phyloP scores from a whole-genome alignment of 176 grass and related monocot species.

The Zoysia japonica region DNA sequence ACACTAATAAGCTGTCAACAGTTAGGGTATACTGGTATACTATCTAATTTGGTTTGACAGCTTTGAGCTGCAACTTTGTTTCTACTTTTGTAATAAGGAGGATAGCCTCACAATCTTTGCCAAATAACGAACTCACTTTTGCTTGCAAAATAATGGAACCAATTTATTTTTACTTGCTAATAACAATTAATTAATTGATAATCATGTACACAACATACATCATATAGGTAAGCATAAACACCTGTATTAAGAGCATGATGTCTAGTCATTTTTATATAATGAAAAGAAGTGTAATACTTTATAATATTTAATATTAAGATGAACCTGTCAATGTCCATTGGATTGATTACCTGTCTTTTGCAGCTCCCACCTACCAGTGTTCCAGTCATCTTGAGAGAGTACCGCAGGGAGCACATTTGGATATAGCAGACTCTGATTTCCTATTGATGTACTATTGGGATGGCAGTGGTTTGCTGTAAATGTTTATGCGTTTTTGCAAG shows the following conservation, averaged over 20 bases:
- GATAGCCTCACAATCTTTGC: neutral
- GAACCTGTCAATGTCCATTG: neutral
- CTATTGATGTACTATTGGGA: constrained; percentile 9
- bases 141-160: neutral
- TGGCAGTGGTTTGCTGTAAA: constrained; percentile 8
- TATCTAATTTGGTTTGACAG: neutral
- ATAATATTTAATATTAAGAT: constrained; percentile 33
- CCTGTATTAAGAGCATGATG: neutral
- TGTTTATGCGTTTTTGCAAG: constrained; percentile 26
- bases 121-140: neutral
- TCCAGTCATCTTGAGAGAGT: constrained; percentile 79
- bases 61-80: constrained; percentile 13
- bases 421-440: constrained; percentile 44
- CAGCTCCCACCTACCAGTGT: constrained; percentile 93
- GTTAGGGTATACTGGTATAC: neutral
- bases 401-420: constrained; percentile 71
- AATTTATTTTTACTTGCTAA: constrained; percentile 26
- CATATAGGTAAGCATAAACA: neutral
- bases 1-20: neutral
- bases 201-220: neutral
- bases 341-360: constrained; percentile 27
- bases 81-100: neutral
- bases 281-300: neutral
- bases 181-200: neutral
- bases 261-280: neutral